Conservation (phyloP, 1,284 basidiomycete species). For the Pisolithus thermaeus region DNA sequence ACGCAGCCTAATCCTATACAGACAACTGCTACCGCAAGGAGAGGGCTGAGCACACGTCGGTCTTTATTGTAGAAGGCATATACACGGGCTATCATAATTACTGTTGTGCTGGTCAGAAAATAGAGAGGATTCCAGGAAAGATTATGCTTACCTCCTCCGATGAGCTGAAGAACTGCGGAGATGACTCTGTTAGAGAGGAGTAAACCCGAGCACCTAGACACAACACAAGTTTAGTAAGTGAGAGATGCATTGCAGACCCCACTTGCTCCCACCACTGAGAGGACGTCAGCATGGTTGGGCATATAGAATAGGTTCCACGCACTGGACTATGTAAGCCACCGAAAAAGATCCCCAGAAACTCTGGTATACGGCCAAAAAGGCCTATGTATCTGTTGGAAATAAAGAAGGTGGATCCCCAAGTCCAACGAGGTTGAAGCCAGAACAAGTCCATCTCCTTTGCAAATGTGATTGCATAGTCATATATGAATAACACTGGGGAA, state of each 20-base stretch:
- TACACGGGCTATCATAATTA: constrained; percentile 18
- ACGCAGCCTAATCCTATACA: background rate
- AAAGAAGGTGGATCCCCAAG: constrained; percentile 30
- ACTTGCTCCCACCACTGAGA: background rate
- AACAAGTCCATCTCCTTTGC: constrained; percentile 30
- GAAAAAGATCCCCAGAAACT: background rate
- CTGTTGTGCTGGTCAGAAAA: constrained; percentile 6
- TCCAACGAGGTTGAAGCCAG: constrained; percentile 24
- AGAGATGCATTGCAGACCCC: too few species aligned
- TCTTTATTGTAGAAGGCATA: constrained; percentile 22
- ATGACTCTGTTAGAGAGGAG: background rate
- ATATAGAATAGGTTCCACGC: background rate
- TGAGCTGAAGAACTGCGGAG: background rate
- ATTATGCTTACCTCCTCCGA: background rate
- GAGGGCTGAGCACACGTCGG: constrained; percentile 10
- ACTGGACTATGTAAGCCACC: background rate
- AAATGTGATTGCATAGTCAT: constrained; percentile 35
- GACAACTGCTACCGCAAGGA: constrained; percentile 1
- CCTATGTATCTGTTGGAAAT: constrained; percentile 33
- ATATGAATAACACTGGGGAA: constrained; percentile 31
- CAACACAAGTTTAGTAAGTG: background rate
- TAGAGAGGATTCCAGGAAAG: background rate
- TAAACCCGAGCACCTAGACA: background rate
- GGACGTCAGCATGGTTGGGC: background rate
- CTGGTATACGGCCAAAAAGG: constrained; percentile 13